Base-by-base conservation (phyloP, 768 basidiomycete genomes). In the Russula dissimulans region DNA sequence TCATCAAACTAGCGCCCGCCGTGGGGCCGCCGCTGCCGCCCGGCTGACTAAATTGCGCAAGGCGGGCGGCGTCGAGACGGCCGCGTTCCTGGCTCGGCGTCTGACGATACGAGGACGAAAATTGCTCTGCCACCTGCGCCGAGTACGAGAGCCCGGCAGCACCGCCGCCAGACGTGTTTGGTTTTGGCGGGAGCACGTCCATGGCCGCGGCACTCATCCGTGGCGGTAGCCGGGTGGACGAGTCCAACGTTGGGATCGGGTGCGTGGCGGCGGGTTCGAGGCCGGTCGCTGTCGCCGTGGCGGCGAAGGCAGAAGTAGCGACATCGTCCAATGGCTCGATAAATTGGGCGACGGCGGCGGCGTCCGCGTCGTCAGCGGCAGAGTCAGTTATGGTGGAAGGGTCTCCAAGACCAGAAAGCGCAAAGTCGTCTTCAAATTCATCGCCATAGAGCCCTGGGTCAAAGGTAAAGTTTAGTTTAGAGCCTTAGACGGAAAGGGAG, bases 121-220 rank as follows among this genome's bases (percentile, higher is more conserved):
- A 86, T 68, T 84, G 85, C 64, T 81, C 82, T 15, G 82, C 84
- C 51, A 83, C 80, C 71, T 83, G 85, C 4, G 80, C 84, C 41
- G 80, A 85, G 69, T 82, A 85, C 8, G 79, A 85, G 61, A 82
- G 54, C 12, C 75, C 44, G 45, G 72, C 50, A 11, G 67, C 69
- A 52, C 9, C 38, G 43, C 15, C 17, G 7, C 2, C 39, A 3
- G 60, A 43, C 1, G 58, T 3, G 17, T 53, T 49, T 2, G 65
- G 65, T 9, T 61, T 64, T 0, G 63, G 58, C 11, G 65, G 65
- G 5, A 66, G 59, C 7, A 26, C 22, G 22, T 26, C 22, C 22
- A 26, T 26, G 22, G 22, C 22, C 22, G 22, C 56, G 8, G 52
- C 26, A 14, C 12, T 51, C 1, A 11, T 43, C 15, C 48, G 48